Percentiles rank a stretch among this genome's conserved stretches.
Conservation (phyloP, 345 rosid genomes). For the Populus alba region DNA sequence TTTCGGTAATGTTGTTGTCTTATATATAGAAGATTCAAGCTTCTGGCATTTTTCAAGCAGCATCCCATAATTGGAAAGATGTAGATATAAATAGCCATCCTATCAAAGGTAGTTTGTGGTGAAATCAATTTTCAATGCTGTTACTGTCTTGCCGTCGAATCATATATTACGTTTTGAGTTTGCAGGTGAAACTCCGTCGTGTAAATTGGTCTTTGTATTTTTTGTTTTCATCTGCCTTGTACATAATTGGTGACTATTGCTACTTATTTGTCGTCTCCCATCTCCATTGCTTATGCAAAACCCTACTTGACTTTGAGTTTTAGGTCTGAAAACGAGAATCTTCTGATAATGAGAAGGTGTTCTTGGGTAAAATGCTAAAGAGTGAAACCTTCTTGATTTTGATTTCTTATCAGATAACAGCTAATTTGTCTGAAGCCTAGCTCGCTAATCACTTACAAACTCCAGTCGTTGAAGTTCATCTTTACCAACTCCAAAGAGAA, state of each 20-base stretch:
- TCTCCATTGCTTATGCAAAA: neutral
- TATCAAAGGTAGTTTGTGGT: slow-evolving; percentile 16
- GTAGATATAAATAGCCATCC: slow-evolving; percentile 27
- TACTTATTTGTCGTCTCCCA: neutral
- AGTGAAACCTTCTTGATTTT: no score
- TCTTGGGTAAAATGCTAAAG: no score
- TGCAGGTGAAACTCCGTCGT: slow-evolving; percentile 8
- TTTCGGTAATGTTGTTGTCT: slow-evolving; percentile 18
- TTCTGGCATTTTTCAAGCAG: slow-evolving; percentile 46
- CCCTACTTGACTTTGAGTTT: neutral
- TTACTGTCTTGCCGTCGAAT: slow-evolving; percentile 5
- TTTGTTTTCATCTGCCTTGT: neutral
- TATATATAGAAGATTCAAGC: slow-evolving; percentile 22
- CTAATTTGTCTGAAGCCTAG: no score
- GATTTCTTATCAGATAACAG: no score
- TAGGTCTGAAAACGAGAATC: no score
- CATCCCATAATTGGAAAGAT: slow-evolving; percentile 25
- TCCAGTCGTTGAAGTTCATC: no score
- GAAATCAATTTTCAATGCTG: slow-evolving; percentile 12
- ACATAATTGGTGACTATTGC: neutral
- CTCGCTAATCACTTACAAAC: no score
- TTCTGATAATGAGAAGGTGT: no score
- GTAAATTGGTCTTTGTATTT: slow-evolving; percentile 17
- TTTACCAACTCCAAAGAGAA: neutral
- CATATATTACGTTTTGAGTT: slow-evolving; percentile 10